Evolutionary conservation across 805 yeast species (phyloP).

Genomic region (Zygotorulaspora sp.): DNA sequence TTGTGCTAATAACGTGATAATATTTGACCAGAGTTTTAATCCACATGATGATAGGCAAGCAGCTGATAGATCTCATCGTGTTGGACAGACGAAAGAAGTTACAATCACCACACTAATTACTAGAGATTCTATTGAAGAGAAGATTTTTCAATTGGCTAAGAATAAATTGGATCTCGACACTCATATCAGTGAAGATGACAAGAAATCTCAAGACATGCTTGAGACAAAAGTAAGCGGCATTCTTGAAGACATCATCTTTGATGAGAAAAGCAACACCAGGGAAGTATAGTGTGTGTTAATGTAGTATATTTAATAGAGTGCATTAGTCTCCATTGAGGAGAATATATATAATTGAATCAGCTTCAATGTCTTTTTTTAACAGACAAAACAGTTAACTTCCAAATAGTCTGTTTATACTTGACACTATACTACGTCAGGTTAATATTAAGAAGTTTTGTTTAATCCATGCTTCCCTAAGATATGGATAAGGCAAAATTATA

Average conservation of each 20-base stretch:
- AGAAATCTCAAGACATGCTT: slow-evolving; percentile 35
- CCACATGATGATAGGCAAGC: slow-evolving; percentile 99
- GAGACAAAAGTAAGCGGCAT: slow-evolving; percentile 53
- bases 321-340: too few species aligned
- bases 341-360: too few species aligned
- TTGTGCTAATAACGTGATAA: slow-evolving; percentile 88
- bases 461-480: too few species aligned
- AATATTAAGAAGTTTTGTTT: too few species aligned
- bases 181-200: slow-evolving; percentile 42
- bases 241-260: slow-evolving; percentile 37
- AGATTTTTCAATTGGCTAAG: slow-evolving; percentile 77
- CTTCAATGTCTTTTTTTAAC: too few species aligned
- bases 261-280: too few species aligned
- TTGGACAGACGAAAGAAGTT: slow-evolving; percentile 87
- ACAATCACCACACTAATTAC: slow-evolving; percentile 70
- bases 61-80: slow-evolving; percentile 97
- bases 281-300: too few species aligned
- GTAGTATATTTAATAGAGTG: too few species aligned
- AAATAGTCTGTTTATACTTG: too few species aligned
- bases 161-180: slow-evolving; percentile 83
- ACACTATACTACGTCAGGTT: too few species aligned
- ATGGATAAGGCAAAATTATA: too few species aligned
- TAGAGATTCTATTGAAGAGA: slow-evolving; percentile 79
- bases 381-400: too few species aligned
- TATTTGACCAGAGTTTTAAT: slow-evolving; percentile 90